phyloP scores from a whole-genome alignment of 2,329 filamentous ascomycete species.

The Colletotrichum kahawae region DNA sequence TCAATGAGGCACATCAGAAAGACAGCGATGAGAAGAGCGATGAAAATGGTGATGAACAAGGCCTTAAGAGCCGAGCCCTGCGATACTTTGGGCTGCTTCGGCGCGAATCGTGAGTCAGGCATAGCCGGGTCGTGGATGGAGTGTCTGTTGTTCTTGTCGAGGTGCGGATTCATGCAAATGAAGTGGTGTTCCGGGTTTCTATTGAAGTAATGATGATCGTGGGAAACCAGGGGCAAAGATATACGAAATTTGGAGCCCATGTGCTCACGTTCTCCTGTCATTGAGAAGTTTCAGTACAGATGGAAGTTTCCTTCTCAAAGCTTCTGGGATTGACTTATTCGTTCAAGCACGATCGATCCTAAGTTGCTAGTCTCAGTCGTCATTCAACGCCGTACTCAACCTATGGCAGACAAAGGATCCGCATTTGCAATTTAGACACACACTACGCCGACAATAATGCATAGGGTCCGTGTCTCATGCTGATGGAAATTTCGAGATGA shows the following conservation, averaged over 20 bases:
- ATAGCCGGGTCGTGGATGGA: rapidly evolving
- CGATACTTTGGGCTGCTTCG: not conserved
- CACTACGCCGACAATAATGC: not conserved
- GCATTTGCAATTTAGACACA: not conserved
- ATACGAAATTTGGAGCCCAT: rapidly evolving
- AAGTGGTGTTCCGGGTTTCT: not conserved
- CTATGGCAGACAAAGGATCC: not conserved
- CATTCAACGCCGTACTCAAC: not conserved
- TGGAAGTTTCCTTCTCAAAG: not conserved
- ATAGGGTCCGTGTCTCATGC: rapidly evolving
- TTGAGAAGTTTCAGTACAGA: not conserved
- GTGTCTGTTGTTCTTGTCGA: not conserved
- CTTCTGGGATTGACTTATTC: not conserved
- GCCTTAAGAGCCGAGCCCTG: not conserved
- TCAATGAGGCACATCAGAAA: not conserved
- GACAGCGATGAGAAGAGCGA: not conserved
- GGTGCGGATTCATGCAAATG: not conserved
- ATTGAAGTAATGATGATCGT: not conserved
- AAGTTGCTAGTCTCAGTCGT: not conserved
- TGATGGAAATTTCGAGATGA: not conserved
- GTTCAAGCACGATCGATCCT: not conserved
- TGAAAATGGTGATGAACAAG: not conserved
- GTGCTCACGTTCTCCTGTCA: not conserved
- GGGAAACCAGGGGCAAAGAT: not conserved
- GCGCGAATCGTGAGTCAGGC: not conserved